Percentiles rank a stretch among this genome's conserved stretches.
These are phyloP conservation scores for Blastomyces emzantsi DNA, from an alignment of 2,329 filamentous ascomycete genomes.

Conservation along the genomic window DNA sequence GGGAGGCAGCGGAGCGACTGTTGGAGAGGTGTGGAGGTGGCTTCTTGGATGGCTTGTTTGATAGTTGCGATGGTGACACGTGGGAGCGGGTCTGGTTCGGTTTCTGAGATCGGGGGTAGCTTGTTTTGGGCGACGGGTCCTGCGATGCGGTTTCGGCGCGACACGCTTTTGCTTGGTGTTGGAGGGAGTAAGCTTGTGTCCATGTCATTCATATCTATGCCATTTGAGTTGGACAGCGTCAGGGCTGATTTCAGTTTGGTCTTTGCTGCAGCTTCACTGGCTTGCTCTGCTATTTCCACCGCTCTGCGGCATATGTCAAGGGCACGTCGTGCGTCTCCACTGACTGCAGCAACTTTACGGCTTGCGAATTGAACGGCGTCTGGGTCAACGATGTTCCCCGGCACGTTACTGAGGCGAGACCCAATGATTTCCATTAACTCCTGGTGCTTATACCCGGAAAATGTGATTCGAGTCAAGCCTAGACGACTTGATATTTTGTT, in stretches of 20 bases:
- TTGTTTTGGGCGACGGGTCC: neutral
- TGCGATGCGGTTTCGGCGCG: conserved; percentile 12
- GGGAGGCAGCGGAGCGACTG: conserved; percentile 78
- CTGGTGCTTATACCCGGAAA: conserved; percentile 93
- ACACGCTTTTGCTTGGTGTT: conserved; percentile 37
- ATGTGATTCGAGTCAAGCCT: conserved; percentile 87
- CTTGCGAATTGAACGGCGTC: conserved; percentile 96
- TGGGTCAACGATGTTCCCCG: conserved; percentile 78
- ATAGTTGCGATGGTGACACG: conserved; percentile 88
- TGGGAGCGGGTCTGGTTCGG: conserved; percentile 29
- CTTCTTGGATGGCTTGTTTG: conserved; percentile 89
- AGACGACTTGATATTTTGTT: conserved; percentile 96
- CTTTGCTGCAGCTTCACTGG: conserved; percentile 37
- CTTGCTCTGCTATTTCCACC: conserved; percentile 85
- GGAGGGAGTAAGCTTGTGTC: conserved; percentile 31
- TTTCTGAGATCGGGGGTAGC: conserved; percentile 14
- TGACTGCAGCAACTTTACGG: conserved; percentile 92
- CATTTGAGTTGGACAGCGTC: conserved; percentile 11
- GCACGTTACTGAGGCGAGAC: conserved; percentile 80
- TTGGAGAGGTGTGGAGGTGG: conserved; percentile 84
- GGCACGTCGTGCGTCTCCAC: conserved; percentile 82
- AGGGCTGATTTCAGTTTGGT: conserved; percentile 7
- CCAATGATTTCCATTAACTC: conserved; percentile 97
- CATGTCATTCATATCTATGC: conserved; percentile 11
- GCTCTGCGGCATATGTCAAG: conserved; percentile 92